Base-by-base conservation (phyloP, 1,284 basidiomycete genomes). In the Puccinia hordei region DNA sequence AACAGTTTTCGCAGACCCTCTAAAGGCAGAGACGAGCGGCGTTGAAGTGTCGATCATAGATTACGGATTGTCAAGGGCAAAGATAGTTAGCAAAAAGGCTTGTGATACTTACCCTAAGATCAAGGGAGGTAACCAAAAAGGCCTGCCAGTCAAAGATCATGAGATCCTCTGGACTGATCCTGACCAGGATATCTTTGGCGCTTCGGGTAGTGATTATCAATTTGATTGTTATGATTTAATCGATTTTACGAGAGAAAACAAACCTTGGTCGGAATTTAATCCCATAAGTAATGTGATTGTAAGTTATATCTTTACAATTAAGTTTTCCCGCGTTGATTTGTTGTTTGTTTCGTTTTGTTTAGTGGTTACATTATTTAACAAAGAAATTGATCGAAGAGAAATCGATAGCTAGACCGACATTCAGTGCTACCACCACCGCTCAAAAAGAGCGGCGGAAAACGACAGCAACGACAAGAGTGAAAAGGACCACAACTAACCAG, bases 301-400 rank as follows among this genome's bases (percentile, higher is more conserved):
- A 44, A 69, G 76, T 78, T 12, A n/a, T 51, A 22, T 55, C 46
- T 57, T 73, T 33, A 15, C 35, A 27, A 55, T 65, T 13, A 17
- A 57, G n/a, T 33, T 24, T 30, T 17, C 44, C 49, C 30, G 24
- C 24, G 19, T 53, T 72, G 30, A 49, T 53, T 51, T 44, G n/a
- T n/a, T n/a, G n/a, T n/a, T 44, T 71, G 24, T 15, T 69, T 71
- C 35, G 19, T 30, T 33, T 61, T 74, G 17, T 19, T 19, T 30
- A 80, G 77, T 80, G 77, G 77, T 44, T 80, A 61, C 77, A 80
- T 72, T 80, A 80, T 63, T 61, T 80, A 30, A 33, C 44, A 5
- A 68, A 59, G 44, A 80, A 80, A 65, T 41, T 80, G 10, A 44
- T 80, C 17, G 77, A 80, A 41, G 68, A 72, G 17, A 80, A 80